Conservation (phyloP, 345 rosid species). For the Euphorbia pulcherrima region DNA sequence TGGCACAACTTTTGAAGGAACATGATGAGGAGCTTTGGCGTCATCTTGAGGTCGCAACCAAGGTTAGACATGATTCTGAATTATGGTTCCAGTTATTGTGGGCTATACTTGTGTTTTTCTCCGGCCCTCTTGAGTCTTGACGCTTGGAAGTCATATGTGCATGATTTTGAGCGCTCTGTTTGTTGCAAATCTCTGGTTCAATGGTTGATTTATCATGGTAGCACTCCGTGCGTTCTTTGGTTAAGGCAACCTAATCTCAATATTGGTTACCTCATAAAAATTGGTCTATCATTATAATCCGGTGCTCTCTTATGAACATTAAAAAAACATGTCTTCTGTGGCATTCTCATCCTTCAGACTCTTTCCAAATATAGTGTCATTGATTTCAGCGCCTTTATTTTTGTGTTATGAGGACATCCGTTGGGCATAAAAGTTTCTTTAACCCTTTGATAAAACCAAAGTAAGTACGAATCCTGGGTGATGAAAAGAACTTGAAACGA, state of each 20-base stretch:
- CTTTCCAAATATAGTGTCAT: not conserved
- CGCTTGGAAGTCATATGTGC: not conserved
- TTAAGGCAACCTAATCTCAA: not conserved
- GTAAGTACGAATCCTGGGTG: not conserved
- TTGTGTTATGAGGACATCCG: not conserved
- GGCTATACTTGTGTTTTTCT: not conserved
- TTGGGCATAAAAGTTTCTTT: not conserved
- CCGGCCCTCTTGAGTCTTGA: not conserved
- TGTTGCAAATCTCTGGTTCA: not conserved
- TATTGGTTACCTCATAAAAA: not conserved
- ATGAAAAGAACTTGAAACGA: not conserved
- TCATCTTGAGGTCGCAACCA: slow-evolving; percentile 89
- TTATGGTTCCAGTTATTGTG: not conserved
- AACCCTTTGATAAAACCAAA: not conserved
- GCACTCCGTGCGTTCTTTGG: not conserved
- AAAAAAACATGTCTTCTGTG: not conserved
- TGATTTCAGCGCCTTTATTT: not conserved
- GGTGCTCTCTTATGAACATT: not conserved
- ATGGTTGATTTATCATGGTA: not conserved
- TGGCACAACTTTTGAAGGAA: slow-evolving; percentile 76
- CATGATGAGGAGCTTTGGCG: slow-evolving; percentile 99
- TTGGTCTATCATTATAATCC: not conserved
- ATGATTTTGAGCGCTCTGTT: not conserved
- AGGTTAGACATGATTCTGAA: slow-evolving; percentile 45
- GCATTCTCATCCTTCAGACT: not conserved